Conservation (phyloP, 208 protist species). For the Phytomonas francai region DNA sequence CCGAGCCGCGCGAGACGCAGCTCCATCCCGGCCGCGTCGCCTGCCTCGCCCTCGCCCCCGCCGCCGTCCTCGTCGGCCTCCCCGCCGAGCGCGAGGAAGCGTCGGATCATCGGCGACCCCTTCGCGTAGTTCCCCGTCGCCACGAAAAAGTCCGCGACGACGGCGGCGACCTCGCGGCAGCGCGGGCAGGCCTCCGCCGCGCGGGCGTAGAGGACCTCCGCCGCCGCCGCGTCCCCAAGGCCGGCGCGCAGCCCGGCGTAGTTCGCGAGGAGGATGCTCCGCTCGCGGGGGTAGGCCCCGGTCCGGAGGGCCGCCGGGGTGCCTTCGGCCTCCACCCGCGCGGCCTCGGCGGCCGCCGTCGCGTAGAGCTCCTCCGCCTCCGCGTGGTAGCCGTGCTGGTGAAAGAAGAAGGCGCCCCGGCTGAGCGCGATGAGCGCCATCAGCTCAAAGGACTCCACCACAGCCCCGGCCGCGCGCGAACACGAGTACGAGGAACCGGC, state of each 20-base stretch:
- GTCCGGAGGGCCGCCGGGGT: slow-evolving; percentile 12
- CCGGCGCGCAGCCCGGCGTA: slow-evolving; percentile 53
- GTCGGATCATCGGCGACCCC: slow-evolving; percentile 43
- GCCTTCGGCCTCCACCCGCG: slow-evolving; percentile 14
- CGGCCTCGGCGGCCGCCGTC: slow-evolving; percentile 34
- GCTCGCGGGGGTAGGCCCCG: slow-evolving; percentile 35
- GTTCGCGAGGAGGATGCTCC: slow-evolving; percentile 67
- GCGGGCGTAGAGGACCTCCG: slow-evolving; percentile 44
- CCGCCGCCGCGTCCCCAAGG: slow-evolving; percentile 13
- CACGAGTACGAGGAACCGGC: background rate
- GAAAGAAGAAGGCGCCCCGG: slow-evolving; percentile 77
- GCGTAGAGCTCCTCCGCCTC: slow-evolving; percentile 68
- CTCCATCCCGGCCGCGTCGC: slow-evolving; percentile 25
- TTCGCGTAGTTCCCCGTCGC: slow-evolving; percentile 49
- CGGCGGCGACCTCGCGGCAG: slow-evolving; percentile 46
- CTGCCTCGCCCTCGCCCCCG: slow-evolving; percentile 17
- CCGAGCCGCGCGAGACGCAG: slow-evolving; percentile 32
- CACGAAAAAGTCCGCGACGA: slow-evolving; percentile 60
- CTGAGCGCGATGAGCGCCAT: slow-evolving; percentile 67
- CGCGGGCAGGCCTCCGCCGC: slow-evolving; percentile 37
- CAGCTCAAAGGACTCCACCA: slow-evolving; percentile 19
- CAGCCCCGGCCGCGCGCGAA: too few species aligned
- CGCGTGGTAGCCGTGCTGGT: slow-evolving; percentile 46
- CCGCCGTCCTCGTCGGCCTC: slow-evolving; percentile 6
- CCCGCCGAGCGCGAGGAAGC: too few species aligned